These are phyloP conservation scores for Calonectria pteridis DNA, from an alignment of 2,329 filamentous ascomycete genomes.

Conservation along the genomic window DNA sequence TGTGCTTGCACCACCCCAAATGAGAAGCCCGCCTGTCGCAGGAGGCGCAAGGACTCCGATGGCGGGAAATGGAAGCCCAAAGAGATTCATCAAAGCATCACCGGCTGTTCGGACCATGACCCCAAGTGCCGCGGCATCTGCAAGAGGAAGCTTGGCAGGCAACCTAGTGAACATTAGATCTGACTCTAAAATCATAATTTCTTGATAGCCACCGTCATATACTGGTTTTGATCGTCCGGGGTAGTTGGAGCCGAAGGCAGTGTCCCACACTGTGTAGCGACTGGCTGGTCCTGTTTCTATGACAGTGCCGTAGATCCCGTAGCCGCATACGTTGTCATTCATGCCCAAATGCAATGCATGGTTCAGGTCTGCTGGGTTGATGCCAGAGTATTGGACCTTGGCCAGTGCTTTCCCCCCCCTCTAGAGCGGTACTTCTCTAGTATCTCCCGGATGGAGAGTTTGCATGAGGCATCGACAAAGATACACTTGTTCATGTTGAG, in stretches of 20 bases:
- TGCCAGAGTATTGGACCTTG: not conserved
- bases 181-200: not conserved
- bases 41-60: not conserved
- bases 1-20: constrained; percentile 54
- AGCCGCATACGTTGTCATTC: not conserved
- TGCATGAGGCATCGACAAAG: not conserved
- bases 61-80: not conserved
- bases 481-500: not conserved
- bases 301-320: not conserved
- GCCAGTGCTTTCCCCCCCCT: not conserved
- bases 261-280: not conserved
- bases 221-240: constrained; percentile 25
- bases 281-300: not conserved
- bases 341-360: not conserved
- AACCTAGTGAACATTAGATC: not conserved
- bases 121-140: not conserved
- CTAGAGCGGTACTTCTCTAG: not conserved
- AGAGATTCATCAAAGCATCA: constrained; percentile 14
- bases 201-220: not conserved
- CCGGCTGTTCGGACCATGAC: not conserved
- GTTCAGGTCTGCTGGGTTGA: not conserved
- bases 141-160: not conserved
- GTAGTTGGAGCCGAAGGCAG: not conserved
- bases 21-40: constrained; percentile 29
- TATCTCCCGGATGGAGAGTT: not conserved